Percentiles rank a stretch among this genome's conserved stretches.
phyloP scores from a whole-genome alignment of 139 green algal species.

The Zygnema circumcarinatum region DNA sequence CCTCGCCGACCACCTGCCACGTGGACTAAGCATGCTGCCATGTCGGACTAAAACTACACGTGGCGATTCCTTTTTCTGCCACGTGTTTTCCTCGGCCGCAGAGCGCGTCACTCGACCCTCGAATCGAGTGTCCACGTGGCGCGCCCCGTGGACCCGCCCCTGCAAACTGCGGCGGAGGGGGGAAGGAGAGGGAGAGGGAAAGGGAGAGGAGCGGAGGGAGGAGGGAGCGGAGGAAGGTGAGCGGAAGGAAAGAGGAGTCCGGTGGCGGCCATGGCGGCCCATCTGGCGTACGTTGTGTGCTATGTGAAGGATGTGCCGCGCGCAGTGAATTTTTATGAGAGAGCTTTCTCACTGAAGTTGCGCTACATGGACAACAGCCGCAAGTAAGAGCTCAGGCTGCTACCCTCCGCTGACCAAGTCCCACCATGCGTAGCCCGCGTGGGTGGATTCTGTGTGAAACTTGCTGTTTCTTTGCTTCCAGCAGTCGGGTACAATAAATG shows the following conservation, averaged over 20 bases:
- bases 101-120: too few relatives aligned
- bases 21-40: too few relatives aligned
- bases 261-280: neutral
- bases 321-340: constrained; percentile 43
- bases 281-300: constrained; percentile 26
- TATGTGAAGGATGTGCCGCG: constrained; percentile 41
- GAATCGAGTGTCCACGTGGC: too few relatives aligned
- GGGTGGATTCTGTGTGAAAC: neutral
- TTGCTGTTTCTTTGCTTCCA: constrained; percentile 20
- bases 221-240: neutral
- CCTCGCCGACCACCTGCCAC: too few relatives aligned
- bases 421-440: neutral
- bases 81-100: too few relatives aligned
- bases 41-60: too few relatives aligned
- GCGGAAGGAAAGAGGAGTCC: neutral
- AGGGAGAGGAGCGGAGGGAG: too few relatives aligned
- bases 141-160: too few relatives aligned
- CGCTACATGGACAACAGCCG: constrained; percentile 42
- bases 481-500: neutral
- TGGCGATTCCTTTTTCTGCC: too few relatives aligned
- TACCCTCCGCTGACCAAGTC: neutral
- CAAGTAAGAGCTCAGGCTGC: constrained; percentile 21
- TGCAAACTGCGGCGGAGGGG: too few relatives aligned
- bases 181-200: too few relatives aligned
- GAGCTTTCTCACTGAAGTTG: constrained; percentile 34